A percentile compares a stretch with the other conserved stretches of the same genome.
Evolutionary conservation across 2,329 filamentous ascomycete species (phyloP).

Genomic region (Penicillium corylophilum): DNA sequence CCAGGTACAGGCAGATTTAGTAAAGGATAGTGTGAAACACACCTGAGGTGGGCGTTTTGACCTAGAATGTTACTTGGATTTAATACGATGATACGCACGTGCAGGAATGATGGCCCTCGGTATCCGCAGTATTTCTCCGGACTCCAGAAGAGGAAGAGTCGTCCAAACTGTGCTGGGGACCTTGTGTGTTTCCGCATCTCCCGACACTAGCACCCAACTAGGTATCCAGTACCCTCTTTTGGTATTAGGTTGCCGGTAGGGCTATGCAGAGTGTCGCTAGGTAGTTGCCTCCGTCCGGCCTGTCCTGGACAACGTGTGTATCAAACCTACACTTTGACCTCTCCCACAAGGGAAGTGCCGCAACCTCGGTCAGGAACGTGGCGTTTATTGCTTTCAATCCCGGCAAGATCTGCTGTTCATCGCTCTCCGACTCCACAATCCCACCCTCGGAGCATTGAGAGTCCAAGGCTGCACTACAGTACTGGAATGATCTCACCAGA

Average conservation of each 20-base stretch:
- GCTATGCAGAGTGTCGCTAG: background rate
- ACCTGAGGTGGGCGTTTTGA: background rate
- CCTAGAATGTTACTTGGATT: background rate
- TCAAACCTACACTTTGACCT: conserved; percentile 16
- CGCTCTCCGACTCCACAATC: background rate
- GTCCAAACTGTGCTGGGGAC: background rate
- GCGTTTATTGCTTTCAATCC: conserved; percentile 1
- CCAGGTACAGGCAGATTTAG: background rate
- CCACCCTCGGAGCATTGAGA: background rate
- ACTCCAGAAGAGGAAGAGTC: conserved; percentile 8
- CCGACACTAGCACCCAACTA: conserved; percentile 10
- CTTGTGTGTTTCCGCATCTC: conserved; percentile 1
- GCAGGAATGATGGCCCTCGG: conserved; percentile 5
- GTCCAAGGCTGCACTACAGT: background rate
- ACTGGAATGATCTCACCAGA: background rate
- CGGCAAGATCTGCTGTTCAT: conserved; percentile 21
- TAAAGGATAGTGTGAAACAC: background rate
- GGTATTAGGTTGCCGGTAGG: background rate
- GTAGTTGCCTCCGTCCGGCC: background rate
- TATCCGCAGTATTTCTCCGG: conserved; percentile 9
- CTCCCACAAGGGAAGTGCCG: background rate
- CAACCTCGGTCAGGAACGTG: conserved; percentile 9
- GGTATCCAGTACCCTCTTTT: background rate
- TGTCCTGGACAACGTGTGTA: conserved; percentile 9
- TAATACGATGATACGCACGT: background rate